A percentile compares a stretch with the other conserved stretches of the same genome.
Evolutionary conservation across 495 filamentous ascomycete genomes (phyloP).

Genomic region (Lasiosphaeria ovina): DNA sequence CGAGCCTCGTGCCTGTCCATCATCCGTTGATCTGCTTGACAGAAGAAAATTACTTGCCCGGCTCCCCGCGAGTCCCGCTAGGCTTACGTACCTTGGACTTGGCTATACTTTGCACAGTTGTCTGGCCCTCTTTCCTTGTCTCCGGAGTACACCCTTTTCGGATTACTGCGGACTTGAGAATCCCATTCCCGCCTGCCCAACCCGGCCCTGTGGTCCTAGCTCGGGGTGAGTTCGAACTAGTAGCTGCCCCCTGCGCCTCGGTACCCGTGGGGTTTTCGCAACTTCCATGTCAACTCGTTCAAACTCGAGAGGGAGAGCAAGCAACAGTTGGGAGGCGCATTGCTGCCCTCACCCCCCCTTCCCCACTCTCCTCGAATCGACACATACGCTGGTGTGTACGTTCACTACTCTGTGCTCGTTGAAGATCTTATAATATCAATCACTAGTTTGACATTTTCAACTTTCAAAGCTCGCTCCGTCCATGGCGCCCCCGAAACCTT

Average conservation of each 20-base stretch:
- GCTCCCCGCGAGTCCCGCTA: neutral
- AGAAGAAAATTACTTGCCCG: slow-evolving; percentile 1
- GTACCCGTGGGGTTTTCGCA: slow-evolving; percentile 2
- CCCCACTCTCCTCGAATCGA: no score
- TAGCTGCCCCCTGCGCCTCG: slow-evolving; percentile 12
- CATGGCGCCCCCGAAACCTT: no score
- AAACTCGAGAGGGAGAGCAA: neutral
- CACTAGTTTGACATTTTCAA: no score
- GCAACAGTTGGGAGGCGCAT: neutral
- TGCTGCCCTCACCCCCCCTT: neutral
- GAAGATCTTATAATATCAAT: no score
- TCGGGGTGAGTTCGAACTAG: slow-evolving; percentile 12
- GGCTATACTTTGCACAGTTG: slow-evolving; percentile 6
- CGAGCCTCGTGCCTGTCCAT: neutral
- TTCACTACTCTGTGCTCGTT: no score
- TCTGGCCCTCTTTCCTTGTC: slow-evolving; percentile 12
- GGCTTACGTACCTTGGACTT: slow-evolving; percentile 9
- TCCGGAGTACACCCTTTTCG: neutral
- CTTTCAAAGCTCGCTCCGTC: no score
- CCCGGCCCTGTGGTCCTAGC: neutral
- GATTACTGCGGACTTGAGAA: neutral
- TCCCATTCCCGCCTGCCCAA: neutral
- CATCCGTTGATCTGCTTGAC: slow-evolving; percentile 10
- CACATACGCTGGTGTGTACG: no score
- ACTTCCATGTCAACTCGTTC: neutral